Evolutionary conservation across 257 asterid species (phyloP).

Genomic region (Asclepias syriaca): DNA sequence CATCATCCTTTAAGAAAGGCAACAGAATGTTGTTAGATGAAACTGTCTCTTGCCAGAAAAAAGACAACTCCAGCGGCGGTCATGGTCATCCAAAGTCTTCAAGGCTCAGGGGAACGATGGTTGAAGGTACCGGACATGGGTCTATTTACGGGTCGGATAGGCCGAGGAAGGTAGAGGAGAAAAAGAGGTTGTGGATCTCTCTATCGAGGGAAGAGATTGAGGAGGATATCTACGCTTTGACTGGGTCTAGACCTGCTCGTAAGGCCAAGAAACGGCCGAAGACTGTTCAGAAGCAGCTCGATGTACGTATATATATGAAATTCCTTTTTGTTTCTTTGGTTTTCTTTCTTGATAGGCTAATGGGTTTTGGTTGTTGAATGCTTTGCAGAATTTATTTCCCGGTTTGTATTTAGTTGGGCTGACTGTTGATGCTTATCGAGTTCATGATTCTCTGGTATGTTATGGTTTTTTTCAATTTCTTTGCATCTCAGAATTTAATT

Average conservation of each 20-base stretch:
- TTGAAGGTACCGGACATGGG: slow-evolving; percentile 26
- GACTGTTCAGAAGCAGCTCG: slow-evolving; percentile 65
- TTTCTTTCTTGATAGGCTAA: not conserved
- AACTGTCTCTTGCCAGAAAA: slow-evolving; percentile 15
- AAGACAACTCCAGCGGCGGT: slow-evolving; percentile 7
- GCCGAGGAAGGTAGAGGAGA: slow-evolving; percentile 31
- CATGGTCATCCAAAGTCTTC: not conserved
- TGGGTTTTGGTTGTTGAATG: not conserved
- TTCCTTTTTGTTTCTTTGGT: not conserved
- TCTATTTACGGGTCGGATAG: slow-evolving; percentile 26
- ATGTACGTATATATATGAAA: slow-evolving; percentile 35
- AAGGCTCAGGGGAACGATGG: slow-evolving; percentile 23
- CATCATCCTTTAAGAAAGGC: slow-evolving; percentile 16
- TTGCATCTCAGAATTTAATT: not conserved
- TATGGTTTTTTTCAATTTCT: not conserved
- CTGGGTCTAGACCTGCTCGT: slow-evolving; percentile 76
- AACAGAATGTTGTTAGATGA: slow-evolving; percentile 25
- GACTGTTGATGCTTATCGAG: slow-evolving; percentile 51
- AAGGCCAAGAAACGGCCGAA: slow-evolving; percentile 69
- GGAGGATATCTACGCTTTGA: slow-evolving; percentile 75
- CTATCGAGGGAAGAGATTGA: slow-evolving; percentile 85
- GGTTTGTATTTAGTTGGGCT: slow-evolving; percentile 67
- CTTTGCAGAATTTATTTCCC: slow-evolving; percentile 57
- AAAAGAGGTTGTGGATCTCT: slow-evolving; percentile 73
- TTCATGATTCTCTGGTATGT: slow-evolving; percentile 48